Base-by-base conservation (phyloP, 1,139 yeast genomes). In the Hansenula anomala region DNA sequence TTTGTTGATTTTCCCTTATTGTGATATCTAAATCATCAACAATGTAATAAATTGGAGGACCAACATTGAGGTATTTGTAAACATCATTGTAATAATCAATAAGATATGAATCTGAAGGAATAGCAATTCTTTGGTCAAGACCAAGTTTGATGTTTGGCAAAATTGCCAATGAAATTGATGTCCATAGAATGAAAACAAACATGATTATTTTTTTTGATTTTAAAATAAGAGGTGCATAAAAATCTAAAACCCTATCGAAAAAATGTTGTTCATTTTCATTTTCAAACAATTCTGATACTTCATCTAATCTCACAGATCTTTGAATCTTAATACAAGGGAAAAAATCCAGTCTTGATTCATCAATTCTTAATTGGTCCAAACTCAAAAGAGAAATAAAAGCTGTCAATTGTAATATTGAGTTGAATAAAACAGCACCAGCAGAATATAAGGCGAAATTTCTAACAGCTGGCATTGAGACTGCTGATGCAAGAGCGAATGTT, bases 401-500 rank as follows among this genome's bases (percentile, higher is more conserved):
- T 0, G 97, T 88, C 61, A 89, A 63, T 56, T 92, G 97, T 26
- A 92, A 66, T 1, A 79, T 35, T 4, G 92, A 81, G 57, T 92
- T 90, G 51, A 87, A 66, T 13, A 81, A 57, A 3, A 92, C 81
- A 0, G 97, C 94, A 12, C 90, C 86, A 0, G 96, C 94, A 13
- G 96, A 86, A 55, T 87, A 92, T 20, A 81, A 64, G 0, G 98
- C 97, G 69, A 92, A 92, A 59, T 90, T 92, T 46, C 82, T 73
- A 9, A 90, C 97, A 0, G 97, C 97, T 3, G 97, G 97, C 97
- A 90, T 92, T 15, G 80, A 74, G 7, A 92, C 97, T 8, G 70
- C 62, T 0, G 95, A 71, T 0, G 96, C 96, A 33, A 92, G 66
- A 10, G 79, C 63, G 56, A 92, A 89, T 57, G 96, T 85, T 6